Conservation (phyloP, 306 rosid species). For the Sophora flavescens region DNA sequence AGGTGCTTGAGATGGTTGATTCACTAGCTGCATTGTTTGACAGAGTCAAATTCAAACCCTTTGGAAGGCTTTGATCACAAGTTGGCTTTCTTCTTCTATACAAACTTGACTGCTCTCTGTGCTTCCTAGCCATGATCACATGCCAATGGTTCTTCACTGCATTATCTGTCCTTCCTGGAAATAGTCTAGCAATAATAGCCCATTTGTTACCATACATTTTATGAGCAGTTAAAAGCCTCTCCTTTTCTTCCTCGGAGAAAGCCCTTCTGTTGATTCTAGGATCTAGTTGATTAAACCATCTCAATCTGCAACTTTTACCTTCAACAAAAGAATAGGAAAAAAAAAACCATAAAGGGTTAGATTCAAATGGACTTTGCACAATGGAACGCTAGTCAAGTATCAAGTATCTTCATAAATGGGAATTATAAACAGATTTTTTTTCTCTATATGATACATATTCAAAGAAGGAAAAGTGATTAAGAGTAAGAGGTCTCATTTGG, state of each 20-base stretch:
- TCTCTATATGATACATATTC: not conserved
- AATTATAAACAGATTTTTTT: not conserved
- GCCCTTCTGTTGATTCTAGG: constrained; percentile 80
- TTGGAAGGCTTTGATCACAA: constrained; percentile 32
- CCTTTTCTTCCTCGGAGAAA: constrained; percentile 83
- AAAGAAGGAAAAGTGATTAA: not conserved
- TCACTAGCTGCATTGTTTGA: constrained; percentile 60
- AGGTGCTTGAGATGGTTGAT: constrained; percentile 66
- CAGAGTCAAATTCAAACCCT: constrained; percentile 41
- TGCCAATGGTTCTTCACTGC: constrained; percentile 98
- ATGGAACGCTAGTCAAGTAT: not conserved
- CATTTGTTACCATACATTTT: constrained; percentile 86
- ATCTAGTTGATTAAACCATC: constrained; percentile 95
- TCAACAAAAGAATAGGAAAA: not conserved
- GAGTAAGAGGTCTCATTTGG: no score
- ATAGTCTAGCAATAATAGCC: constrained; percentile 87
- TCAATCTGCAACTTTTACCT: constrained; percentile 95
- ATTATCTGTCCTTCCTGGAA: constrained; percentile 94
- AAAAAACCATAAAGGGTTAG: not conserved
- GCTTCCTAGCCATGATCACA: constrained; percentile 86
- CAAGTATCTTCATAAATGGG: not conserved
- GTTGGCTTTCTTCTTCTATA: constrained; percentile 65
- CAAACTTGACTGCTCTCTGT: constrained; percentile 65
- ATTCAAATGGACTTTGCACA: not conserved
- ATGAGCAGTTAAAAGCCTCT: constrained; percentile 68